Evolutionary conservation across 2,329 filamentous ascomycete genomes (phyloP).

Genomic region (Ophiocordyceps camponoti-floridani): DNA sequence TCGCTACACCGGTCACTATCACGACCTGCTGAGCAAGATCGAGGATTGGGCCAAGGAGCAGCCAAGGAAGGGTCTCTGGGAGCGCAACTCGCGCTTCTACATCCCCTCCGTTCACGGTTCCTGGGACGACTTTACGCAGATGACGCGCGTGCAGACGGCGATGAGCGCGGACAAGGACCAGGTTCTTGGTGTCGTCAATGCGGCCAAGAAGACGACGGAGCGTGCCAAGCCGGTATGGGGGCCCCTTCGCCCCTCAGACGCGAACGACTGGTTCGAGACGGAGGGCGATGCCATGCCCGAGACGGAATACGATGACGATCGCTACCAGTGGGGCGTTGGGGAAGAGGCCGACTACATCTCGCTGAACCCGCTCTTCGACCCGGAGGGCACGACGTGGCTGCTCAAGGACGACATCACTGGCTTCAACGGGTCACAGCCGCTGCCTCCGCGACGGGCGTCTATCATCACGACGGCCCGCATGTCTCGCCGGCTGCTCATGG

Average conservation of each 20-base stretch:
- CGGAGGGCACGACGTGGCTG: constrained; percentile 70
- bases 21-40: constrained; percentile 52
- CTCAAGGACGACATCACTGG: constrained; percentile 71
- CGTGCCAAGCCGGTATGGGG: constrained; percentile 64
- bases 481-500: constrained; percentile 58
- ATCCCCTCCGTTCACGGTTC: constrained; percentile 56
- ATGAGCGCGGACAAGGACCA: constrained; percentile 57
- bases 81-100: constrained; percentile 63
- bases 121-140: constrained; percentile 62
- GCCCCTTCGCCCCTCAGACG: constrained; percentile 49
- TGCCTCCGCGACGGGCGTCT: constrained; percentile 55
- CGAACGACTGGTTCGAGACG: constrained; percentile 53
- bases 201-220: constrained; percentile 19
- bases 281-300: constrained; percentile 61
- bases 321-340: constrained; percentile 70
- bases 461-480: constrained; percentile 83
- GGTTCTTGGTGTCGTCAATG: constrained; percentile 39
- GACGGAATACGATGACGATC: constrained; percentile 54
- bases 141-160: constrained; percentile 59
- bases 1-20: constrained; percentile 78
- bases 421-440: constrained; percentile 47
- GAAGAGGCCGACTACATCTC: constrained; percentile 88
- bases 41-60: constrained; percentile 53
- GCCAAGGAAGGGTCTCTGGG: constrained; percentile 67
- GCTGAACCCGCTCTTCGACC: constrained; percentile 83